Conservation (phyloP, 164 flowering plant species). For the Tetrastigma voinierianum region DNA sequence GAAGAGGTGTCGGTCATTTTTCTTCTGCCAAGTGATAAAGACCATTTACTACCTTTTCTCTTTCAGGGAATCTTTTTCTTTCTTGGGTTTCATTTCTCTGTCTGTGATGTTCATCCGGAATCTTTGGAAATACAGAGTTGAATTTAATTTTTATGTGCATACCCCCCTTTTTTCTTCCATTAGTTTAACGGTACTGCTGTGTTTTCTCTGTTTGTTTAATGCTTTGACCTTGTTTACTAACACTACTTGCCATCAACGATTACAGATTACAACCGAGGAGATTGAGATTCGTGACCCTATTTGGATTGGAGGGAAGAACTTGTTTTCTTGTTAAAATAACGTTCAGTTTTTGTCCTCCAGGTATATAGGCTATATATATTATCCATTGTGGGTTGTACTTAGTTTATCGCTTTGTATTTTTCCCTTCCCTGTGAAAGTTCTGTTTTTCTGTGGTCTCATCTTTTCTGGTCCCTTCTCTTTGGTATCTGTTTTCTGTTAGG, state of each 20-base stretch:
- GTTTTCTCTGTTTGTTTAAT: neutral
- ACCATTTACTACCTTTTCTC: constrained; percentile 20
- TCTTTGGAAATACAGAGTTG: constrained; percentile 19
- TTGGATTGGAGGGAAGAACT: constrained; percentile 2
- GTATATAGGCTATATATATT: constrained; percentile 4
- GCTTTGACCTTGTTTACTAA: constrained; percentile 27
- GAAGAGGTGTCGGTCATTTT: constrained; percentile 33
- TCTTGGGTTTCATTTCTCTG: constrained; percentile 8
- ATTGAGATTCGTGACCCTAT: neutral
- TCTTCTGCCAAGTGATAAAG: constrained; percentile 18
- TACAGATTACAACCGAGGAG: constrained; percentile 12
- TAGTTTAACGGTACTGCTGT: constrained; percentile 10
- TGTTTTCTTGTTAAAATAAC: constrained; percentile 1
- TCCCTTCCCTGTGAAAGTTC: too few species aligned
- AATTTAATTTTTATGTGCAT: constrained; percentile 11
- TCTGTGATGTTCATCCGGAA: constrained; percentile 18
- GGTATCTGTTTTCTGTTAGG: neutral
- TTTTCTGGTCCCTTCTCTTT: neutral
- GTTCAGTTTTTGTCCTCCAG: constrained; percentile 1
- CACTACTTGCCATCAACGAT: neutral
- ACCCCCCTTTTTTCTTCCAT: constrained; percentile 8
- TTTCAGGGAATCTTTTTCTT: constrained; percentile 21
- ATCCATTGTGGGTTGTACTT: neutral
- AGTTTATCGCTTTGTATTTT: neutral
- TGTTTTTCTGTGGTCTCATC: neutral